A percentile compares a stretch with the other conserved stretches of the same genome.
phyloP scores from a whole-genome alignment of 1,139 yeast genomes.

The Kodamaea anthophila region DNA sequence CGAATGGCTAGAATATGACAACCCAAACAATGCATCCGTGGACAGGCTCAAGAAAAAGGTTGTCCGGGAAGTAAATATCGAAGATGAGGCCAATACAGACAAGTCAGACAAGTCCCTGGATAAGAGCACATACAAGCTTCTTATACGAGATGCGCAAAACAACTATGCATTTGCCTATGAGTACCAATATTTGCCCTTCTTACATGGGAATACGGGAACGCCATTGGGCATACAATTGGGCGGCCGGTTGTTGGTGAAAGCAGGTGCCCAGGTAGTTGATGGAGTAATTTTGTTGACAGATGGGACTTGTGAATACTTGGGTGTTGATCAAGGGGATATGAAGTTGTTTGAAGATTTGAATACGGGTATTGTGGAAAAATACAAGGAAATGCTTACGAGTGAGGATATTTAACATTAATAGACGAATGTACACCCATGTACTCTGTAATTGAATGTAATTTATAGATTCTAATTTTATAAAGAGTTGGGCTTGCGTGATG shows the following conservation, averaged over 20 bases:
- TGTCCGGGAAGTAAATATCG: slow-evolving; percentile 30
- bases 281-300: slow-evolving; percentile 31
- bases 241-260: slow-evolving; percentile 27
- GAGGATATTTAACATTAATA: no score
- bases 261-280: slow-evolving; percentile 27
- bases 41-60: slow-evolving; percentile 28
- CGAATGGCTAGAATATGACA: slow-evolving; percentile 33
- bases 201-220: slow-evolving; percentile 15
- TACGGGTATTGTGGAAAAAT: slow-evolving; percentile 28
- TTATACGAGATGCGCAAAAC: slow-evolving; percentile 25
- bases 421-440: no score
- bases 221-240: slow-evolving; percentile 38
- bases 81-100: slow-evolving; percentile 13
- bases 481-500: no score
- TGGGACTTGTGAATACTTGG: slow-evolving; percentile 29
- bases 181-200: slow-evolving; percentile 27
- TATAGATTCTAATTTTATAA: no score
- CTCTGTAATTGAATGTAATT: no score
- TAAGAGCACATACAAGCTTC: slow-evolving; percentile 24
- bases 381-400: slow-evolving; percentile 25
- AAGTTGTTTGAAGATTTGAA: slow-evolving; percentile 24
- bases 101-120: slow-evolving; percentile 1
- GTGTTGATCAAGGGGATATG: slow-evolving; percentile 17
- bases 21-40: slow-evolving; percentile 37
- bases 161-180: slow-evolving; percentile 38